A percentile compares a stretch with the other conserved stretches of the same genome.
Conservation (phyloP, 106 monocot species). For the Dendrobium nobile region DNA sequence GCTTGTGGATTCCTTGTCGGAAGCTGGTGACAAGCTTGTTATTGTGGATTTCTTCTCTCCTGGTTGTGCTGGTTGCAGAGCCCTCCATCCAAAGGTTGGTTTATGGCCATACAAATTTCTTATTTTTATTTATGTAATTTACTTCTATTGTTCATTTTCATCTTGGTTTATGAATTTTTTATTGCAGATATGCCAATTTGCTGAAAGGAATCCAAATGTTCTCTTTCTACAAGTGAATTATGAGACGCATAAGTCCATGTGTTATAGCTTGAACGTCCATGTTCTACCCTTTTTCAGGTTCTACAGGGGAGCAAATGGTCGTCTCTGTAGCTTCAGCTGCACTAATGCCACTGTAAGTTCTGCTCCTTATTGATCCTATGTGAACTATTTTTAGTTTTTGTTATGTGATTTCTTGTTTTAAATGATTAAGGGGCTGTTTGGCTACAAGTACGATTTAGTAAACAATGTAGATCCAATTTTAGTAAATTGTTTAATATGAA, state of each 20-base stretch:
- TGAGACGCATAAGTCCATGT: slow-evolving; percentile 55
- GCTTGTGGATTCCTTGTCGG: slow-evolving; percentile 57
- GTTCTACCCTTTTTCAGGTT: slow-evolving; percentile 53
- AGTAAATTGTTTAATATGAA: too few species aligned
- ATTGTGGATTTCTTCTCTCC: slow-evolving; percentile 93
- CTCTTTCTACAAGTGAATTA: slow-evolving; percentile 61
- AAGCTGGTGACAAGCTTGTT: slow-evolving; percentile 63
- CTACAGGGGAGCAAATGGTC: slow-evolving; percentile 44
- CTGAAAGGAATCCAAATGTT: slow-evolving; percentile 44
- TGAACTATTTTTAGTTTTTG: not conserved
- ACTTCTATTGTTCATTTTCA: not conserved
- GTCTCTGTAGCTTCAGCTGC: slow-evolving; percentile 62
- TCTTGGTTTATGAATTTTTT: not conserved
- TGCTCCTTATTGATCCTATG: not conserved
- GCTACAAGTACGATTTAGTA: too few species aligned
- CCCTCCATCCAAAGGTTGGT: slow-evolving; percentile 79
- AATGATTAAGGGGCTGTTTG: too few species aligned
- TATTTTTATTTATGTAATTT: not conserved
- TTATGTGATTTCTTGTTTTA: not conserved
- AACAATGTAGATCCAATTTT: too few species aligned
- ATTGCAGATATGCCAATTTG: slow-evolving; percentile 56
- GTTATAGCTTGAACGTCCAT: slow-evolving; percentile 35
- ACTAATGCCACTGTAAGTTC: slow-evolving; percentile 43
- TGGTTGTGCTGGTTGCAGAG: slow-evolving; percentile 78
- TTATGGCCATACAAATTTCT: not conserved